Base-by-base conservation (phyloP, 495 filamentous ascomycete species). In the Pyrenopolyporus hunteri region DNA sequence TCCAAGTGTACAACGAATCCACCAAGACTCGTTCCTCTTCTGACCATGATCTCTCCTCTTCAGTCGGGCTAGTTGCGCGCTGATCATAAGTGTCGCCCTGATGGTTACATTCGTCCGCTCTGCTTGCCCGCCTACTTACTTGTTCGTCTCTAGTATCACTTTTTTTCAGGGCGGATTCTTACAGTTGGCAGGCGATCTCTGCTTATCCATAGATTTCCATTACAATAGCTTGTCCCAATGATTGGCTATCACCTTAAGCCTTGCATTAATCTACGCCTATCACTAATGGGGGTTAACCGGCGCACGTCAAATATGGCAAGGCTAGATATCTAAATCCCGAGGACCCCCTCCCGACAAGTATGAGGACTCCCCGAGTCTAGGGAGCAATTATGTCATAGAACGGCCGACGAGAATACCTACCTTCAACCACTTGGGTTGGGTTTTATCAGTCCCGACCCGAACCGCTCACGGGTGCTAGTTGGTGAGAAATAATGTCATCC, bases 371-470 rank as follows among this genome's bases (percentile, higher is more conserved):
- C 63, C 51, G 51, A 60, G 36, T 26, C 25, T 57, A 52, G 57
- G 36, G 39, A 47, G 52, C 37, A 47, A 60, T 66, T 66, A 60
- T 60, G 63, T 66, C 63, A 66, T 66, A 47, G 45, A n/a, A 25
- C 57, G 14, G 50, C 57, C 57, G 56, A 33, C 22, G 19, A 32
- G 11, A 47, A 52, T 52, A 51, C 31, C 37, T 10, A 46, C 31
- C 37, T 10, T 40, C 44, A 32, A 32, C 43, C 11, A 43, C 19
- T 23, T 50, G 33, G 35, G 35, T 25, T 33, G 50, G 28, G 6
- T 13, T 20, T 14, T 4, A 47, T 49, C 9, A 48, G 13, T 45
- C 47, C 31, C 4, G 51, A 60, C 57, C 57, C 48, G 33, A 52
- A 32, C 36, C 32, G 14, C 40, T 57, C 35, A 57, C 57, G 46